Base-by-base conservation (phyloP, 108 stramenopile genomes). In the Cyclotella baltica region DNA sequence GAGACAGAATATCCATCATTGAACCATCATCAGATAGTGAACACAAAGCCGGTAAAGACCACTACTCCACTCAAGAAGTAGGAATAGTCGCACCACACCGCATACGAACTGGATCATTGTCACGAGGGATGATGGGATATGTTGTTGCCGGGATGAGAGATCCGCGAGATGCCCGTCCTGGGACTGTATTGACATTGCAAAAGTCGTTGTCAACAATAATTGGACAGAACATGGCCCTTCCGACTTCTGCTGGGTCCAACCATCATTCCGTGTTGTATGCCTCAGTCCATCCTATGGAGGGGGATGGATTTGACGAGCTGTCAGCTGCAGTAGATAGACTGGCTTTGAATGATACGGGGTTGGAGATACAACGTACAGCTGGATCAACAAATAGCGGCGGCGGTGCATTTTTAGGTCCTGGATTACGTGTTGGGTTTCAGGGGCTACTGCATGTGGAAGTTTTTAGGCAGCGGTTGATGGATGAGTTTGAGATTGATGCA, bases 401-500 rank as follows among this genome's bases (percentile, higher is more conserved):
- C 19, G 93, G 93, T 0, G 91, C 93, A 0, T 92, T 93, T 61
- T 85, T 98, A 19, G 99, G 99, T 15, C 92, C 91, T 19, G 99
- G 99, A 13, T 78, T 98, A 30, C 87, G 97, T 18, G 92, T 97
- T 22, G 98, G 99, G 0, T 99, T 99, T 78, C 94, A 98, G 74
- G 99, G 99, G 28, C 77, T 98, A 36, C 73, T 99, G 25, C 99
- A 99, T 78, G 96, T 98, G 62, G 99, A 99, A 67, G 96, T 99
- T 5, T 97, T 99, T 71, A 92, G 96, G 35, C 97, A 99, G 85
- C 80, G 99, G 15, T 81, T 98, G n/a, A 15, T 48, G 63, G 98
- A 99, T 76, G 98, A 99, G 82, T 97, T 97, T 80, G 92, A 88
- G n/a, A 74, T 97, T 30, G 97, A 61, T 16, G 55, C 25, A 25